Base-by-base conservation (phyloP, 148 eudicot species). In the Arbutus unedo region DNA sequence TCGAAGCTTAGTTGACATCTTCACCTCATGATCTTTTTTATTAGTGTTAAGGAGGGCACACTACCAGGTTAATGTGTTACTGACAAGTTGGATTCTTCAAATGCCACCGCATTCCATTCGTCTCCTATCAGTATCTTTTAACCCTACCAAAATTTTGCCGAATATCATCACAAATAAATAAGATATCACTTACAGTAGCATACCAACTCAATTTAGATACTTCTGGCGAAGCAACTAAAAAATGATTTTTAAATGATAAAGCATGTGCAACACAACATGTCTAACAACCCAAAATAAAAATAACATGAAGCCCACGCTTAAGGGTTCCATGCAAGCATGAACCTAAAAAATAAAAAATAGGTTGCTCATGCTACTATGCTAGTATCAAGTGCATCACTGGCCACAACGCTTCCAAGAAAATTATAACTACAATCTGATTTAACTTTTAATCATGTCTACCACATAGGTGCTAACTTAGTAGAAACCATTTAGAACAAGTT, bases 401-500 rank as follows among this genome's bases (percentile, higher is more conserved):
- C 14, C 53, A 45, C 53, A 51, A 43, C n/a, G 23, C 53, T 72
- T 72, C 50, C 47, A 72, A 45, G 53, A 43, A 64, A 72, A 72
- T 7, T 10, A 9, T 15, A 72, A 72, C n/a, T 47, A 16, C 76
- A 72, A 14, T 45, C 50, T 5, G 23, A 31, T 23, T 23, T 57
- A 57, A 18, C 19, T 73, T 38, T 45, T 47, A 44, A 47, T 45
- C 19, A 73, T 44, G 23, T 73, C 51, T 5, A 47, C 47, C 75
- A 19, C 5, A 31, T 38, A 68, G n/a, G 41, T 11, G 49, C 9
- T 71, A 44, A 19, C 48, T 41, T 71, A 41, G 23, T 44, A 71
- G 6, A 47, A 71, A 71, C 75, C 49, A 44, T 71, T 10, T 74
- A 74, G 16, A 48, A 21, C 75, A 74, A 49, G 77, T 74, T 74